Conservation (phyloP, 208 protist species). For the Leishmania braziliensis region DNA sequence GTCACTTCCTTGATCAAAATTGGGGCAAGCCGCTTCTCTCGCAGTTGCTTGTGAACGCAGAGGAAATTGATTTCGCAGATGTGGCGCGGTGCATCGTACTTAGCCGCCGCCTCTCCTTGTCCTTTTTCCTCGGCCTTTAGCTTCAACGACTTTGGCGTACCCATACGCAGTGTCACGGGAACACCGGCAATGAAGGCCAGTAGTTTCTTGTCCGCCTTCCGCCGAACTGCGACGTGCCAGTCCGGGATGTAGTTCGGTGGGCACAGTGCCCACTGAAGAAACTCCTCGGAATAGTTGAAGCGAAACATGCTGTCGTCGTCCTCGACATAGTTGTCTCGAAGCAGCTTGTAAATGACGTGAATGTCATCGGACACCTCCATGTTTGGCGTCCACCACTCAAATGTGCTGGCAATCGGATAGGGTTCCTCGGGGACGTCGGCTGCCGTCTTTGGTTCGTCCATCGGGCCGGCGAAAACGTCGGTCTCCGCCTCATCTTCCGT, state of each 20-base stretch:
- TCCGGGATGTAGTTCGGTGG: constrained; percentile 94
- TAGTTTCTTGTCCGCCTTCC: constrained; percentile 87
- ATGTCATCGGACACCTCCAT: constrained; percentile 83
- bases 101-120: constrained; percentile 12
- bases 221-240: constrained; percentile 98
- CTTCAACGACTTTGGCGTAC: constrained; percentile 35
- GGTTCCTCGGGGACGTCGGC: constrained; percentile 92
- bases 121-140: constrained; percentile 21
- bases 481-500: constrained; percentile 28
- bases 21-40: constrained; percentile 97
- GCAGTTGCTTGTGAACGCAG: constrained; percentile 98
- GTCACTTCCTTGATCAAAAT: constrained; percentile 99
- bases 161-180: constrained; percentile 90
- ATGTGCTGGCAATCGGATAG: constrained; percentile 87
- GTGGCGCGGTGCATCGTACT: constrained; percentile 49
- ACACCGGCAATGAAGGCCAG: constrained; percentile 98
- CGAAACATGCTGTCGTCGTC: constrained; percentile 99
- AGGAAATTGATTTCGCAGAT: constrained; percentile 99
- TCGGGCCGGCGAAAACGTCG: constrained; percentile 47
- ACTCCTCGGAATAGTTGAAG: constrained; percentile 99
- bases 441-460: constrained; percentile 71
- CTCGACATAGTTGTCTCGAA: constrained; percentile 99
- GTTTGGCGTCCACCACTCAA: constrained; percentile 96
- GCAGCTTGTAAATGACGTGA: constrained; percentile 90
- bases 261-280: constrained; percentile 97